Base-by-base conservation (phyloP, 306 rosid genomes). In the Ormosia emarginata region DNA sequence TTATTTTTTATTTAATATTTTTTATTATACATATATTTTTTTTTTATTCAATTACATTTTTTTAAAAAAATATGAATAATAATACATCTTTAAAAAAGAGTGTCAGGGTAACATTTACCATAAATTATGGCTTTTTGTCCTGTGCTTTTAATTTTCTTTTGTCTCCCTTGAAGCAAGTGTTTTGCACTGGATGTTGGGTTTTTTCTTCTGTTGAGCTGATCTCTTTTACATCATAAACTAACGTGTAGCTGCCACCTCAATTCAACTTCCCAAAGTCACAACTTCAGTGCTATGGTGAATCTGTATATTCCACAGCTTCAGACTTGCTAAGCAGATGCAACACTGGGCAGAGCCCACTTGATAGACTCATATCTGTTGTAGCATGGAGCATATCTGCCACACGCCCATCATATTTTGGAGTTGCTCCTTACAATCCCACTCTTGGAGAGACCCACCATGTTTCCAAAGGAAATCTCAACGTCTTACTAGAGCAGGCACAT, bases 361-460 rank as follows among this genome's bases (percentile, higher is more conserved):
- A 91, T 2, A 89, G 97, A 59, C 65, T 93, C 65, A 70, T 66
- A 34, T 82, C 77, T 0, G 92, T 93, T 8, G 81, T 93, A 6
- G 86, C 94, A 8, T 93, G 94, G 95, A 84, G 69, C 58, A 85
- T 93, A 3, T 93, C 95, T 37, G 90, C 71, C 33, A 64, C 80
- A 43, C 94, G 94, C 40, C 95, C 95, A 6, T 1, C 43, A 13
- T 56, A 44, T 24, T 85, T 88, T 46, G 95, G 97, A 3, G 58
- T 84, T 81, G 86, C 89, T 77, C 95, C 94, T 17, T 91, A 72
- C 75, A 93, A 93, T 62, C 92, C 97, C 41, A 83, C 85, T 85
- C 92, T 91, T 53, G 97, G 97, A 15, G 96, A 93, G 84, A 93
- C 94, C 2, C 94, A 93, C 81, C 94, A 93, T 86, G 92, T 85